Evolutionary conservation across 768 basidiomycete species (phyloP).

Genomic region (Boletus pseudopeckii): DNA sequence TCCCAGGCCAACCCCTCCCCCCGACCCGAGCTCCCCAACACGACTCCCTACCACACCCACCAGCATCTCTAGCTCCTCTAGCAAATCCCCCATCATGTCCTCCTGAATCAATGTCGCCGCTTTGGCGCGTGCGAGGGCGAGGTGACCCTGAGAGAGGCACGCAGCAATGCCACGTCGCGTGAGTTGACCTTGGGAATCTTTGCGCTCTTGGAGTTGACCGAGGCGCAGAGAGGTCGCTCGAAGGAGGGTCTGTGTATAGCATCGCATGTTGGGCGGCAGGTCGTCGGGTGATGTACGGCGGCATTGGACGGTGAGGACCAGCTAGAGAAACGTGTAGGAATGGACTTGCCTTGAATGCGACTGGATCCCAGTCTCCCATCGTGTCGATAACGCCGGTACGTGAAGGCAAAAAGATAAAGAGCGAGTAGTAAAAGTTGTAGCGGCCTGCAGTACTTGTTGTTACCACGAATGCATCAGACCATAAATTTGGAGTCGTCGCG

Average conservation of each 20-base stretch:
- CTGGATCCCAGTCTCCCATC: slow-evolving; percentile 32
- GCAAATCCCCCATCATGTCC: slow-evolving; percentile 56
- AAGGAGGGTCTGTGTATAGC: slow-evolving; percentile 50
- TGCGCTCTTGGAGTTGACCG: slow-evolving; percentile 66
- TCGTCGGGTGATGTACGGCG: neutral
- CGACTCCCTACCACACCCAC: slow-evolving; percentile 60
- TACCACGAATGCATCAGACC: neutral
- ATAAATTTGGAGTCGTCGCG: neutral
- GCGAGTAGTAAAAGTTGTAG: neutral
- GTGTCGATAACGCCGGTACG: neutral
- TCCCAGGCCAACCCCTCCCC: neutral
- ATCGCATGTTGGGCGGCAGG: neutral
- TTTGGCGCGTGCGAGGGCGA: slow-evolving; percentile 66
- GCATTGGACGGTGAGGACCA: neutral
- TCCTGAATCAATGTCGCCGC: slow-evolving; percentile 64
- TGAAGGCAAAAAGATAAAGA: neutral
- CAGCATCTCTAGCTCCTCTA: slow-evolving; percentile 65
- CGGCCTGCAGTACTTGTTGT: neutral
- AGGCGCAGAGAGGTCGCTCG: slow-evolving; percentile 61
- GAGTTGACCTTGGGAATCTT: slow-evolving; percentile 61
- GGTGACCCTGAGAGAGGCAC: slow-evolving; percentile 56
- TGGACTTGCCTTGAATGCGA: slow-evolving; percentile 29
- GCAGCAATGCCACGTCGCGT: slow-evolving; percentile 67
- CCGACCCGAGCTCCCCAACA: slow-evolving; percentile 49
- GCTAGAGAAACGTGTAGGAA: neutral